A percentile compares a stretch with the other conserved stretches of the same genome.
Conservation (phyloP, 257 asterid genomes). For the Petrea volubilis region DNA sequence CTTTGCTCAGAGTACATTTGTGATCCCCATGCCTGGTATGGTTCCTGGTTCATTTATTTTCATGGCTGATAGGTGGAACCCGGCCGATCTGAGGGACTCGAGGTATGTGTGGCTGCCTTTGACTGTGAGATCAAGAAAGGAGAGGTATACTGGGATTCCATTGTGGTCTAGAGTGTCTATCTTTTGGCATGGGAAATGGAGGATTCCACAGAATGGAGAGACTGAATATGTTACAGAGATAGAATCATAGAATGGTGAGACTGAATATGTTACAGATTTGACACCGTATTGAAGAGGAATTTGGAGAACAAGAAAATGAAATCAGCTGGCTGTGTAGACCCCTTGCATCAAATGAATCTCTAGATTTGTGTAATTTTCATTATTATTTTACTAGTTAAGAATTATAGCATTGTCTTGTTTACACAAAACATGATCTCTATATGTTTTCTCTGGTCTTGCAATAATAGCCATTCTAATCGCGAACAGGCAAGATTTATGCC, state of each 20-base stretch:
- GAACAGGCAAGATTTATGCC: not conserved
- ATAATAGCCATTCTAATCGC: not conserved
- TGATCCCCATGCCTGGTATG: conserved; percentile 57
- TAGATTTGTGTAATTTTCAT: conserved; percentile 3
- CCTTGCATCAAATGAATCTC: not conserved
- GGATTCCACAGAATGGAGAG: conserved; percentile 34
- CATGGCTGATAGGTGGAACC: conserved; percentile 86
- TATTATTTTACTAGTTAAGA: not conserved
- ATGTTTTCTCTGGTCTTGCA: not conserved
- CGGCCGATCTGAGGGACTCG: conserved; percentile 56
- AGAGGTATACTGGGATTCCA: conserved; percentile 31
- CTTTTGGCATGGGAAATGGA: conserved; percentile 77
- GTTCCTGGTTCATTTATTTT: conserved; percentile 48
- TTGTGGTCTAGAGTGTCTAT: conserved; percentile 60
- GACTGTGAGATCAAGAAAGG: conserved; percentile 38
- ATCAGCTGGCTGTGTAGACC: no score
- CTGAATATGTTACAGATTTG: conserved; percentile 8
- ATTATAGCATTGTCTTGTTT: not conserved
- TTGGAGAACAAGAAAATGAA: not conserved
- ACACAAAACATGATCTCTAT: not conserved
- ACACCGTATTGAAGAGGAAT: not conserved
- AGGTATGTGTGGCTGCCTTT: conserved; percentile 83
- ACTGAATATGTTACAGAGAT: conserved; percentile 15
- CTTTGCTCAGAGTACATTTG: conserved; percentile 71
- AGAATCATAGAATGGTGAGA: conserved; percentile 28